Conservation (phyloP, 192 early-diverging fungal species). For the Phycomyces blakesleeanus region DNA sequence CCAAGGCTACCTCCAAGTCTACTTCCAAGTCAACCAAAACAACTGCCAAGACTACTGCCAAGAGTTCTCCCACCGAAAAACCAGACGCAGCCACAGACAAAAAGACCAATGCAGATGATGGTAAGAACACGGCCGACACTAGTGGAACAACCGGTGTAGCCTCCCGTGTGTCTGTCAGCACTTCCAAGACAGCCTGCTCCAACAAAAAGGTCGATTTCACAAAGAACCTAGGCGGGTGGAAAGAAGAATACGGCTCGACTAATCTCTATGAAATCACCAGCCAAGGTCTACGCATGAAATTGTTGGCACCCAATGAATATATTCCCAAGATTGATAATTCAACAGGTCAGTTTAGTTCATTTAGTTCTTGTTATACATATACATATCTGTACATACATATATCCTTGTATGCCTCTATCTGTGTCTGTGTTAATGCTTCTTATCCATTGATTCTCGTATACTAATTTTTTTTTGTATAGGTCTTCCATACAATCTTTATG, state of each 20-base stretch:
- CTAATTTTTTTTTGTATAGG: not conserved
- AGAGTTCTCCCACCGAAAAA: too few relatives aligned
- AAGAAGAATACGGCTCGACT: not conserved
- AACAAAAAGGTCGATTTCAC: not conserved
- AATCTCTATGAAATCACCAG: not conserved
- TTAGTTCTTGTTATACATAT: not conserved
- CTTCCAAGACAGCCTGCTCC: not conserved
- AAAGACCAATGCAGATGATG: too few relatives aligned
- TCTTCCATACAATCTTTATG: slow-evolving; percentile 13
- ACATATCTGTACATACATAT: too few relatives aligned
- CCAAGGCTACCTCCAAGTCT: too few relatives aligned
- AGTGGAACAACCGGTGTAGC: too few relatives aligned
- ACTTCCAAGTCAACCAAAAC: too few relatives aligned
- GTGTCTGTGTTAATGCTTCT: too few relatives aligned
- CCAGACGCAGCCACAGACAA: too few relatives aligned
- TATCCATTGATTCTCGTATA: too few relatives aligned
- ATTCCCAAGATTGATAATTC: not conserved
- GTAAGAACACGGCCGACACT: too few relatives aligned
- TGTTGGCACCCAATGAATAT: not conserved
- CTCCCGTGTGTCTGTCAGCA: not conserved
- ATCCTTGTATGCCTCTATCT: too few relatives aligned
- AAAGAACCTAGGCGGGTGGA: not conserved
- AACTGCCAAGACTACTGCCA: too few relatives aligned
- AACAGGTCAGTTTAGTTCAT: not conserved
- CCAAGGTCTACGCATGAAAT: not conserved